Evolutionary conservation across 371 early-diverging fungal genomes (phyloP), one percentile per base, ranked within the genome.

Genomic region (Vairimorpha apis): DNA sequence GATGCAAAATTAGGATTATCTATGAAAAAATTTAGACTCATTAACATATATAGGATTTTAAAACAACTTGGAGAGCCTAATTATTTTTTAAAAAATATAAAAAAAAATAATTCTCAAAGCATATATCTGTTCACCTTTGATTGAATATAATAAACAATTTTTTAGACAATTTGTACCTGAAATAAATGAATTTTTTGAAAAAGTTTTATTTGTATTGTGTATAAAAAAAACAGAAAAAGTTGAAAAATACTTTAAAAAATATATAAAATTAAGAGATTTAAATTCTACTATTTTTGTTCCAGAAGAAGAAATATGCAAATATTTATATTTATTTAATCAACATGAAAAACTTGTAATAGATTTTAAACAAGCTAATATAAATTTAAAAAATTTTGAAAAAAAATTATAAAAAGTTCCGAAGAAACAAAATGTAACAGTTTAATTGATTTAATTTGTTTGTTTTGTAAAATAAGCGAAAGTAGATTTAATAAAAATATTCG

Each of bases 281-380:
- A 25, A 3, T 35, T 35, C 5, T 35, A 60, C 3, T 7, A 37
- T 60, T 8, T 32, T 7, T 35, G 2, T 18, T 4, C 60, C 60
- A 7, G 60, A 60, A 18, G 60, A 60, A n/a, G 60, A 60, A 37
- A n/a, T 60, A 16, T 60, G 25, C 13, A 35, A 23, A 10, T 60
- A n/a, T 60, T 37, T 60, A 43, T 65, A 27, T 51, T 29, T 63
- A 2, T 63, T 43, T 41, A 5, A 25, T 63, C 1, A 18, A 35
- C 1, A 59, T 35, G n/a, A 59, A 59, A 33, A 30, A 59, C 3
- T 35, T 35, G 38, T 35, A 21, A 59, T 35, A 3, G 18, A 59
- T 35, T 1, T 10, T 59, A 35, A 35, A 16, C 5, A 35, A 59
- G 38, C 38, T 3, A 3, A 23, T 10, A 14, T 35, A 35, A 59